Base-by-base conservation (phyloP, 371 early-diverging fungal species). In the Entomophthora muscae region DNA sequence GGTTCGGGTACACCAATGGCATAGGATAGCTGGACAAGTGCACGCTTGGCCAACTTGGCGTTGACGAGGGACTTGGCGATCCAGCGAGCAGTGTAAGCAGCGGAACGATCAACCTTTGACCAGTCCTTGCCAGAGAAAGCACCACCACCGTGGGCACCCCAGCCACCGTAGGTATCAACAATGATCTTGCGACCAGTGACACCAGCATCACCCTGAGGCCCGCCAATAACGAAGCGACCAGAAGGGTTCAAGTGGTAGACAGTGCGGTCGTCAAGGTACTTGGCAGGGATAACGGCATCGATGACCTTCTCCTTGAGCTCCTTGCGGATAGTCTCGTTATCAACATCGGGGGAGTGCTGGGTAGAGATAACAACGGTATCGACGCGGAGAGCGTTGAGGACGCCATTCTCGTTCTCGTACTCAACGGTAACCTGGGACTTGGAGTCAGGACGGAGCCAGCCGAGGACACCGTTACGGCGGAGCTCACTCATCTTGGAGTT, bases 21-120 rank as follows among this genome's bases (percentile, higher is more conserved):
- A 78, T 99, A 99, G 64, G 97, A 97, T 68, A 98, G 82, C 83
- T 99, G 99, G 68, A 99, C 94, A 62, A 97, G 83, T 68, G 75
- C 78, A 73, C 99, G 90, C 70, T 93, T 94, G 72, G 92, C 92
- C 61, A 99, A 84, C 70, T 87, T 86, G 72, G 96, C 92, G 52
- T 83, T 77, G 61, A 99, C 96, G 65, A 99, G 77, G 52, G 98
- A 75, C 81, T 89, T 88, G 78, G 99, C 98, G 71, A 99, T 91
- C 94, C 97, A 98, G 70, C 99, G 91, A 68, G 93, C 97, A 63
- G 98, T 90, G 82, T 99, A 99, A 69, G 99, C 99, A 69, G 96
- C 99, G 64, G 95, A 96, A 78, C 99, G 90, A 77, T 99, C 99
- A 73, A 99, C 99, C 89, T 99, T 99, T 83, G 98, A 94, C 91